phyloP scores from a whole-genome alignment of 2,329 filamentous ascomycete genomes.

The Pseudomassariella vexata region DNA sequence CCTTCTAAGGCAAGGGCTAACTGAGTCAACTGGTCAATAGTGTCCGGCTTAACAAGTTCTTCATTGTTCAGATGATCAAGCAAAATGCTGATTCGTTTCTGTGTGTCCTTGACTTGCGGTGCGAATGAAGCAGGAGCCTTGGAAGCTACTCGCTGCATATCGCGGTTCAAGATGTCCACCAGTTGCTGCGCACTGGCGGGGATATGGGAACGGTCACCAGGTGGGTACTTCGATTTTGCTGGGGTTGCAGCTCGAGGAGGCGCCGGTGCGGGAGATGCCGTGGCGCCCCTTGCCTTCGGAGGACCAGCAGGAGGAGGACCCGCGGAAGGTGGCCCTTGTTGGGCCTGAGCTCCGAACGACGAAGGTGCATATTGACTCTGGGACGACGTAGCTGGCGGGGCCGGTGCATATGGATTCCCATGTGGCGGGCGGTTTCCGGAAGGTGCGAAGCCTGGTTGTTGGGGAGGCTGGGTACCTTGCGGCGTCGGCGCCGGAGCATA shows the following conservation, averaged over 20 bases:
- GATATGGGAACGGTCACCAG: slow-evolving; percentile 88
- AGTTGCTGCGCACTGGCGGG: slow-evolving; percentile 69
- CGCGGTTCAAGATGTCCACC: slow-evolving; percentile 72
- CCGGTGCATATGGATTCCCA: slow-evolving; percentile 40
- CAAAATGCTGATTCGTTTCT: slow-evolving; percentile 86
- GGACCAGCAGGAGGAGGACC: slow-evolving; percentile 32
- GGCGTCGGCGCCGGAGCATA: slow-evolving; percentile 65
- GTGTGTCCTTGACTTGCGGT: slow-evolving; percentile 85
- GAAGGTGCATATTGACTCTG: slow-evolving; percentile 58
- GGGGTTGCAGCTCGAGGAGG: slow-evolving; percentile 44
- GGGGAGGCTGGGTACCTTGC: slow-evolving; percentile 37
- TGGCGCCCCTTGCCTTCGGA: slow-evolving; percentile 16
- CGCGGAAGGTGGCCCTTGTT: slow-evolving; percentile 29
- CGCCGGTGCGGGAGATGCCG: slow-evolving; percentile 35
- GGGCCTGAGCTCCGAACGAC: slow-evolving; percentile 36
- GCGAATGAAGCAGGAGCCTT: slow-evolving; percentile 84
- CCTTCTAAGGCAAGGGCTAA: slow-evolving; percentile 61
- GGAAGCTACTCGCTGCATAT: slow-evolving; percentile 83
- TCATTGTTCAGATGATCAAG: slow-evolving; percentile 98
- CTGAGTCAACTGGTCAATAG: slow-evolving; percentile 59
- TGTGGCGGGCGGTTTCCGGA: slow-evolving; percentile 39
- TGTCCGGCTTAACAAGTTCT: slow-evolving; percentile 78
- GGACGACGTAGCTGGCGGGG: slow-evolving; percentile 39
- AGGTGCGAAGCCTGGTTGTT: slow-evolving; percentile 20
- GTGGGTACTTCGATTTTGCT: slow-evolving; percentile 62